Evolutionary conservation across 306 rosid species (phyloP).

Genomic region (Crataegus laevigata): DNA sequence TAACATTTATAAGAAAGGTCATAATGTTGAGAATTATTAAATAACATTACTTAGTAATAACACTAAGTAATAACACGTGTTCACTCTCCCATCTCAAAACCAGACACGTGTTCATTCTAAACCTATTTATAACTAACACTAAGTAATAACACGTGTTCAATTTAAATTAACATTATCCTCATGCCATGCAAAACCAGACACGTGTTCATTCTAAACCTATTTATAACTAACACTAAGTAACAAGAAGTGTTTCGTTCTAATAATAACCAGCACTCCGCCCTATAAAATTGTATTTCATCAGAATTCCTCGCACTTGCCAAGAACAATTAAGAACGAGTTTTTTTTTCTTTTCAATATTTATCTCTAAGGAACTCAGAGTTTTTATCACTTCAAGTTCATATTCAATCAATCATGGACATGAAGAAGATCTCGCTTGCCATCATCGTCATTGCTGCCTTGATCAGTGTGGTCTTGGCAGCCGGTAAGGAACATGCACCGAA

Average conservation of each 20-base stretch:
- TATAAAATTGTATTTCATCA: background rate
- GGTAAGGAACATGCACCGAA: background rate
- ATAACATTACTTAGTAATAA: too few species aligned
- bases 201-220: background rate
- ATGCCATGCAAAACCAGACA: background rate
- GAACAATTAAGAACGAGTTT: background rate
- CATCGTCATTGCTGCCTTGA: constrained; percentile 17
- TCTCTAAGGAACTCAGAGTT: background rate
- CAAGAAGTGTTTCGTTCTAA: background rate
- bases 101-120: background rate
- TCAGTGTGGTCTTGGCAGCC: background rate
- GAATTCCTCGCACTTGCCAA: background rate
- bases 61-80: too few species aligned
- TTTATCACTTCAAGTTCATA: background rate
- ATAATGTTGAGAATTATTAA: too few species aligned
- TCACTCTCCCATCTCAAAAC: too few species aligned
- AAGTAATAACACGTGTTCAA: too few species aligned
- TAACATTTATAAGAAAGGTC: too few species aligned
- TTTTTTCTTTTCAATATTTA: background rate
- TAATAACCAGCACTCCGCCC: background rate
- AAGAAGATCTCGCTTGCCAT: constrained; percentile 16
- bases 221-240: background rate
- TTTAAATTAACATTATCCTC: background rate
- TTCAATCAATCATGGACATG: background rate
- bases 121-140: background rate